A percentile compares a stretch with the other conserved stretches of the same genome.
Evolutionary conservation across 1,284 basidiomycete genomes (phyloP).

Genomic region (Exsudoporus floridanus): DNA sequence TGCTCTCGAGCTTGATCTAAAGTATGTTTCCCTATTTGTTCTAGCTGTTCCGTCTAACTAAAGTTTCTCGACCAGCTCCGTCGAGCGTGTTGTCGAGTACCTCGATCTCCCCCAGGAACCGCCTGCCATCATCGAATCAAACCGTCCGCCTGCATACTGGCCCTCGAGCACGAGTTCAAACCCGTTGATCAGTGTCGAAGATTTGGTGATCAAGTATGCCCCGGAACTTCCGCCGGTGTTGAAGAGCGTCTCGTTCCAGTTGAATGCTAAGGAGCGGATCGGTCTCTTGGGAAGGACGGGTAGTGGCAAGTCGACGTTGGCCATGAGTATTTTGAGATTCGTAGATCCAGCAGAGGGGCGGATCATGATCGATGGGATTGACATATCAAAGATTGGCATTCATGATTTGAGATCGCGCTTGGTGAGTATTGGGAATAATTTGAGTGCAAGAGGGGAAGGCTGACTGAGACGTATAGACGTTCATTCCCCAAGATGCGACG

Average conservation of each 20-base stretch:
- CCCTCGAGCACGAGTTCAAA: slow-evolving; percentile 66
- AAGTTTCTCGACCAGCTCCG: slow-evolving; percentile 66
- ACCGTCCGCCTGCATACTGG: slow-evolving; percentile 82
- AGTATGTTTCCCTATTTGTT: slow-evolving; percentile 17
- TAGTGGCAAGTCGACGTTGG: slow-evolving; percentile 80
- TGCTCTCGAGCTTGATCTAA: slow-evolving; percentile 43
- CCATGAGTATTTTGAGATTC: slow-evolving; percentile 85
- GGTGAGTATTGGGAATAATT: slow-evolving; percentile 40
- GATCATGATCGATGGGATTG: slow-evolving; percentile 86
- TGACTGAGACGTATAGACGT: slow-evolving; percentile 49
- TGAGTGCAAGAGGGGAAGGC: not conserved
- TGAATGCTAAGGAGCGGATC: slow-evolving; percentile 65
- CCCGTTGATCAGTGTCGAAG: slow-evolving; percentile 60
- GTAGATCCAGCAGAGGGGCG: slow-evolving; percentile 79
- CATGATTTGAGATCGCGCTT: slow-evolving; percentile 78
- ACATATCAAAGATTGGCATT: slow-evolving; percentile 85
- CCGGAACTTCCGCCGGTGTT: slow-evolving; percentile 84
- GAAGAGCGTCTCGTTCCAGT: slow-evolving; percentile 67
- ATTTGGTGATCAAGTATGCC: slow-evolving; percentile 80
- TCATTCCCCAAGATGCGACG: slow-evolving; percentile 82
- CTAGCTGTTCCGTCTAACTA: slow-evolving; percentile 43
- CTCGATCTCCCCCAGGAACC: slow-evolving; percentile 86
- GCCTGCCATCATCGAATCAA: slow-evolving; percentile 64
- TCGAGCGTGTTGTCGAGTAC: slow-evolving; percentile 89
- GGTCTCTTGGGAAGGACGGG: slow-evolving; percentile 78